Conservation (phyloP, 1,139 yeast species). For the Geotrichum aggregatum region DNA sequence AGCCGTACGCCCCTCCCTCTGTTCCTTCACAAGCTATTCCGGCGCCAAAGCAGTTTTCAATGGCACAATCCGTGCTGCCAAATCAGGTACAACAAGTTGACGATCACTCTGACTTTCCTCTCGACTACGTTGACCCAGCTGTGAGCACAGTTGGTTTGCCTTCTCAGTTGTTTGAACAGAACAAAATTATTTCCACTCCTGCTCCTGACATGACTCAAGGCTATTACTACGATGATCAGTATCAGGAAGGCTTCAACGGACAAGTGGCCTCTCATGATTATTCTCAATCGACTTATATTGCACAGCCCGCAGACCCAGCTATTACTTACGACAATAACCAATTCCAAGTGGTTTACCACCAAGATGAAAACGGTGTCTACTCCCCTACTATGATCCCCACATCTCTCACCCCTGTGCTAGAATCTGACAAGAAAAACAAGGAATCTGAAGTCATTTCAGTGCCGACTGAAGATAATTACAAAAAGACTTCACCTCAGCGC, state of each 20-base stretch:
- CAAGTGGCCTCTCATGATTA: background rate
- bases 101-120: slow-evolving; percentile 18
- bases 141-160: background rate
- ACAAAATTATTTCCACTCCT: background rate
- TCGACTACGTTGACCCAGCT: slow-evolving; percentile 17
- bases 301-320: background rate
- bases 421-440: background rate
- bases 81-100: background rate
- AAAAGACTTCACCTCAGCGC: background rate
- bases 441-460: background rate
- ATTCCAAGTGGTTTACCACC: slow-evolving; percentile 18
- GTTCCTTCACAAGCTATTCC: background rate
- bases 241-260: background rate
- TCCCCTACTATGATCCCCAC: slow-evolving; percentile 12
- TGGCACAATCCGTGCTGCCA: no score
- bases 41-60: background rate
- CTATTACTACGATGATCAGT: slow-evolving; percentile 7
- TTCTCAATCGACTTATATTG: background rate
- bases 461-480: background rate
- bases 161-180: background rate
- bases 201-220: background rate
- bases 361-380: slow-evolving; percentile 11
- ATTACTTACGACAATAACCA: slow-evolving; percentile 16
- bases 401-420: background rate
- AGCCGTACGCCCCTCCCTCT: background rate